Evolutionary conservation across 768 basidiomycete species (phyloP).

Genomic region (Neoboletus brunneissimus): DNA sequence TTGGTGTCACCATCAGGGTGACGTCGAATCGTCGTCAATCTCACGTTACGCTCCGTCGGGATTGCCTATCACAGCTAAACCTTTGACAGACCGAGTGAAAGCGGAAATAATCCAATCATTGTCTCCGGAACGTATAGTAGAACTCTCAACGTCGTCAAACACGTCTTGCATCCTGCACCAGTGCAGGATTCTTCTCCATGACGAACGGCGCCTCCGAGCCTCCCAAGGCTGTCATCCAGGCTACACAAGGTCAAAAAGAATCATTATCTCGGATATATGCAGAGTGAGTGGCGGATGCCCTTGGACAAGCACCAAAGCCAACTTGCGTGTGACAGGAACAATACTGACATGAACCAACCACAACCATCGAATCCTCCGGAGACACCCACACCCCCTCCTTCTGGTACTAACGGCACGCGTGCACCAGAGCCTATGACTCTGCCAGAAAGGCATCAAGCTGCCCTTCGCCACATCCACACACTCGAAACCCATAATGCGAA

Average conservation of each 20-base stretch:
- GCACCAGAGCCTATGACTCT: slow-evolving; percentile 44
- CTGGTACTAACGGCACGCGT: slow-evolving; percentile 35
- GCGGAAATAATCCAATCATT: not conserved
- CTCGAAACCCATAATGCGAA: slow-evolving; percentile 31
- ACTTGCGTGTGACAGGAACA: slow-evolving; percentile 4
- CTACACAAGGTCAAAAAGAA: slow-evolving; percentile 13
- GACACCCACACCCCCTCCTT: slow-evolving; percentile 5
- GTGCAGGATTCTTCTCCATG: slow-evolving; percentile 5
- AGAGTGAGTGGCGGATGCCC: slow-evolving; percentile 10
- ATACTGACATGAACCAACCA: not conserved
- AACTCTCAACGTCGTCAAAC: not conserved
- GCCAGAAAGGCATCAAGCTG: slow-evolving; percentile 16
- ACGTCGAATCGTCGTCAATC: no score
- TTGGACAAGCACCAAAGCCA: not conserved
- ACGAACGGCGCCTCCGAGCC: slow-evolving; percentile 3
- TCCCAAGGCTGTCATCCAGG: slow-evolving; percentile 4
- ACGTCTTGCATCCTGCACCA: not conserved
- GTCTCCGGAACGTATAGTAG: slow-evolving; percentile 10
- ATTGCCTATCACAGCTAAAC: not conserved
- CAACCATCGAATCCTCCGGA: not conserved
- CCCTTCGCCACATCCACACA: slow-evolving; percentile 33
- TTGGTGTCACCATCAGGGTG: slow-evolving; percentile 1
- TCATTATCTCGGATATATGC: not conserved
- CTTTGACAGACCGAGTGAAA: not conserved
- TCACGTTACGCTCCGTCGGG: not conserved